Evolutionary conservation across 2,329 filamentous ascomycete genomes (phyloP), one percentile per base, ranked within the genome.

Genomic region (Colletotrichum caudatum): DNA sequence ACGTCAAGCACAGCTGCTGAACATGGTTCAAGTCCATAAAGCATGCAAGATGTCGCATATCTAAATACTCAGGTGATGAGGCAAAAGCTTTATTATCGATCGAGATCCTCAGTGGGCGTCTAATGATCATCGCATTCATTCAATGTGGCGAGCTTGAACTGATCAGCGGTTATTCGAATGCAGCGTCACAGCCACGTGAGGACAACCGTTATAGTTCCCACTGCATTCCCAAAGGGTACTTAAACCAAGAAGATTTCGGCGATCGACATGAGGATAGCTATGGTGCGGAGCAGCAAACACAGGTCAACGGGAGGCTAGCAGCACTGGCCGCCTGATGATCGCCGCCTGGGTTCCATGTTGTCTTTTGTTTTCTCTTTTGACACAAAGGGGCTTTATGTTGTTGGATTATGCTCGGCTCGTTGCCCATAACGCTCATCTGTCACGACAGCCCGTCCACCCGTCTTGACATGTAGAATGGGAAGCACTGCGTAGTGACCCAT

Each of bases 311-410:
- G 39, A 53, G 33, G 23, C 11, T 46, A 29, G n/a, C 58, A 71
- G 35, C 57, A 41, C 33, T 23, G 33, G 16, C 33, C 33, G 14
- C 44, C 37, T 50, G 51, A 62, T 41, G 37, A 54, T 29, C 16
- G 33, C 44, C 6, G 60, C 69, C 51, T 46, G 29, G 51, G 37
- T 14, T 46, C n/a, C 58, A 44, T 41, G 11, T 29, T 2, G 11
- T 23, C 29, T 62, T 14, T 63, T 53, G 59, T 46, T 35, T 69
- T 71, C 64, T 39, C 46, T 53, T 64, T 60, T 35, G 35, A 46
- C n/a, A n/a, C 20, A 9, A 26, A 59, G 46, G 33, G 44, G 16
- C 46, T 35, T 8, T 29, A 23, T 29, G 44, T 26, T 53, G 59
- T 64, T 39, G n/a, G 23, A 41, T 20, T 48, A 50, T 56, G 50